Evolutionary conservation across 768 basidiomycete species (phyloP), one percentile per base, ranked within the genome.

Genomic region (Amanita fuliginea): DNA sequence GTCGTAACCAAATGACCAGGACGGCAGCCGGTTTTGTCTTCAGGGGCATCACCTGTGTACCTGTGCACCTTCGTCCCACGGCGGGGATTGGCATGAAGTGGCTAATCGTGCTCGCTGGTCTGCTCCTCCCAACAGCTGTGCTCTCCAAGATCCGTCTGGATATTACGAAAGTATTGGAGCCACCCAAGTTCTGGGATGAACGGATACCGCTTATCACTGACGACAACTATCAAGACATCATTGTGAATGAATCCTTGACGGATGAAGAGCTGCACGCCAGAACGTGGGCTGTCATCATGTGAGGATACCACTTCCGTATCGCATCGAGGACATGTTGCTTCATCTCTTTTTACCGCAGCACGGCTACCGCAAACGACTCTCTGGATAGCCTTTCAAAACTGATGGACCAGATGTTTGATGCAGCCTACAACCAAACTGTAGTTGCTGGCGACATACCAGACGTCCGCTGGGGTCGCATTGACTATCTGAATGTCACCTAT

Each of bases 211-310:
- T 92, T 33, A 78, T 95, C 63, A 89, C 84, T 45, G 91, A 94
- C 63, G 73, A 81, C 43, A 93, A 89, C 62, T 93, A 76, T 60
- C 66, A 75, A 22, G 80, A 86, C 24, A 30, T 86, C 44, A 76
- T 93, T 52, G 76, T 81, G 30, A 77, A 87, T 49, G 90, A 91
- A 64, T 57, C 64, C 13, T 62, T 92, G 56, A 72, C 74, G 11
- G 65, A 73, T 44, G 76, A 84, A 53, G 80, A 87, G 60, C 80
- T 81, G 57, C 66, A 72, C 51, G 68, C 81, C 34, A 72, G 89
- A 40, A 73, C 81, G 9, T 95, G 91, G 91, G 72, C 85, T 54
- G 62, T 91, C 28, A 62, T 88, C 48, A 75, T 94, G 91, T 91
- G 60, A 56, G 81, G 69, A 1, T 24, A 3, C 21, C 30, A 51